These are phyloP conservation scores for Serpula lacrymans DNA, from an alignment of 768 basidiomycete genomes.

Conservation along the genomic window DNA sequence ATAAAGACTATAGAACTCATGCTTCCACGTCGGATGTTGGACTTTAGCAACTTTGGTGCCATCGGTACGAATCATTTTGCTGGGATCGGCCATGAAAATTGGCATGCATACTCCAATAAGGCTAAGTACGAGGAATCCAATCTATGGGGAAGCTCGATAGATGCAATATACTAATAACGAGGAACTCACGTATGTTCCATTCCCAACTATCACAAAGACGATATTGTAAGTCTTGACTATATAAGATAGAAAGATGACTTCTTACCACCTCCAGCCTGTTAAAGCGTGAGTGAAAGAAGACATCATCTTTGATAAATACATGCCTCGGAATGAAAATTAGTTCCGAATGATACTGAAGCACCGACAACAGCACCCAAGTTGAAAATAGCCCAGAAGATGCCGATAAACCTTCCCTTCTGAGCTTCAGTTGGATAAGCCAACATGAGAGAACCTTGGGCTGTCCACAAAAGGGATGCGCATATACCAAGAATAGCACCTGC, in stretches of 20 bases:
- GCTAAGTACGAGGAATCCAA: constrained; percentile 67
- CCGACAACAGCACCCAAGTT: constrained; percentile 80
- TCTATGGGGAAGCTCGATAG: constrained; percentile 33
- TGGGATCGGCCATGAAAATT: constrained; percentile 61
- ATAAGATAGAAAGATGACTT: not conserved
- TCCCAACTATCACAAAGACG: constrained; percentile 44
- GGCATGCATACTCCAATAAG: constrained; percentile 60
- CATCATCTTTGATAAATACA: constrained; percentile 18
- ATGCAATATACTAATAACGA: constrained; percentile 42
- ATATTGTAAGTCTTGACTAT: constrained; percentile 4
- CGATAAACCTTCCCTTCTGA: constrained; percentile 51
- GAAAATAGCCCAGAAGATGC: constrained; percentile 67
- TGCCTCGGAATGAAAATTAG: constrained; percentile 63
- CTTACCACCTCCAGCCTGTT: constrained; percentile 27
- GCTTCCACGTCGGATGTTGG: constrained; percentile 71
- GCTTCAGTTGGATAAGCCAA: constrained; percentile 55
- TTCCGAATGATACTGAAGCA: constrained; percentile 68
- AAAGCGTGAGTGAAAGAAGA: not conserved
- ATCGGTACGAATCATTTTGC: constrained; percentile 66
- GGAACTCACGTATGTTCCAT: constrained; percentile 66
- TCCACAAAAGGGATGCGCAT: constrained; percentile 52
- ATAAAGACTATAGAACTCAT: constrained; percentile 64
- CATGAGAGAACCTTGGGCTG: constrained; percentile 51
- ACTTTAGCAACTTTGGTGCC: constrained; percentile 60
- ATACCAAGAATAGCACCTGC: constrained; percentile 49